Evolutionary conservation across 2,329 filamentous ascomycete species (phyloP).

Genomic region (Colletotrichum filicis): DNA sequence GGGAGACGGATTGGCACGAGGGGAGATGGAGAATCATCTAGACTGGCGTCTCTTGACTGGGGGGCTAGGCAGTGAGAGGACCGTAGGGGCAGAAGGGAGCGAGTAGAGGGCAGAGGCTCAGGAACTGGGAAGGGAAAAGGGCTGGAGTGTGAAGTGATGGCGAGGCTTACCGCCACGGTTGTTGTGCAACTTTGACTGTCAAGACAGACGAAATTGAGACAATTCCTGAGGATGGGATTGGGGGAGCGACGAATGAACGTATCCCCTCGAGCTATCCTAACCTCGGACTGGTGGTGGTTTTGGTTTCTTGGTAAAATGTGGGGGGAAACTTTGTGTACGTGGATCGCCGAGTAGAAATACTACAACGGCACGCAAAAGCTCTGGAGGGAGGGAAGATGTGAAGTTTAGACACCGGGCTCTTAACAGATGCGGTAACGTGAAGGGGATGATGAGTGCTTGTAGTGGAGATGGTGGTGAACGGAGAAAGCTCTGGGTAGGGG

Average conservation of each 20-base stretch:
- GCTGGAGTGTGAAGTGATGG: slow-evolving; percentile 4
- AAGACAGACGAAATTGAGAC: slow-evolving; percentile 58
- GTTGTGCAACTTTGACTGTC: slow-evolving; percentile 43
- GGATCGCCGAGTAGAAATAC: slow-evolving; percentile 40
- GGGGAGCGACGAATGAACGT: slow-evolving; percentile 74
- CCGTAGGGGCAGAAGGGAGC: slow-evolving; percentile 38
- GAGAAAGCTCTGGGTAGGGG: slow-evolving; percentile 13
- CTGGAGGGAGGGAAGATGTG: slow-evolving; percentile 43
- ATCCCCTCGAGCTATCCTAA: slow-evolving; percentile 64
- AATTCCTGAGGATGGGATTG: slow-evolving; percentile 57
- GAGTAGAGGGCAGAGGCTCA: slow-evolving; percentile 36
- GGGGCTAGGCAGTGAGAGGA: slow-evolving; percentile 31
- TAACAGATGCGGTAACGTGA: slow-evolving; percentile 15
- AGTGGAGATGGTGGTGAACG: slow-evolving; percentile 31
- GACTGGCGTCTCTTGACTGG: slow-evolving; percentile 6
- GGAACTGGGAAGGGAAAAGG: background rate
- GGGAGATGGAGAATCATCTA: slow-evolving; percentile 37
- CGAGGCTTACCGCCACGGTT: slow-evolving; percentile 65
- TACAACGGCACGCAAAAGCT: slow-evolving; percentile 55
- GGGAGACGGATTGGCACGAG: slow-evolving; percentile 37
- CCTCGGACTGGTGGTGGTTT: slow-evolving; percentile 31
- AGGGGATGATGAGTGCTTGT: background rate
- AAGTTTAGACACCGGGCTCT: slow-evolving; percentile 41
- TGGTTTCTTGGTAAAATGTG: slow-evolving; percentile 47
- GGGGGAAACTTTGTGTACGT: slow-evolving; percentile 48